Conservation (phyloP, 225 moss, liverwort and hornwort species). For the Asterella californica region DNA sequence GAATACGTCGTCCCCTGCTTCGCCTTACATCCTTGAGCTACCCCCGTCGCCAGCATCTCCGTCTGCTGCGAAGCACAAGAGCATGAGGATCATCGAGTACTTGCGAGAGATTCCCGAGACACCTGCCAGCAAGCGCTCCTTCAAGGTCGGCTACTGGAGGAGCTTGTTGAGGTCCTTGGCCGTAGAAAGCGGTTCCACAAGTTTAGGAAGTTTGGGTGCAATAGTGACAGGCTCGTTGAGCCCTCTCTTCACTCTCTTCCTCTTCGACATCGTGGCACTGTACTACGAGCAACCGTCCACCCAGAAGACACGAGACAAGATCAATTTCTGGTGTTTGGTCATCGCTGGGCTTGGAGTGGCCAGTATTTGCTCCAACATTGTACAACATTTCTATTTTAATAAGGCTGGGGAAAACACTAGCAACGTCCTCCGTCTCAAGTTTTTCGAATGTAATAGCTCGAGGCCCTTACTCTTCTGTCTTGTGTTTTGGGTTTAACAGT, state of each 20-base stretch:
- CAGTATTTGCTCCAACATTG: slow-evolving; percentile 28
- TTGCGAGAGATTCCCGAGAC: slow-evolving; percentile 16
- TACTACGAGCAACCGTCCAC: slow-evolving; percentile 20
- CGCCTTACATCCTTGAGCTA: slow-evolving; percentile 32
- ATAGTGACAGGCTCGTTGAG: slow-evolving; percentile 29
- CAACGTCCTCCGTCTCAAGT: slow-evolving; percentile 15
- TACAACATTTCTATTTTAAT: slow-evolving; percentile 33
- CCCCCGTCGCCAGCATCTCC: slow-evolving; percentile 37
- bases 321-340: slow-evolving; percentile 28
- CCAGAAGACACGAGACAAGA: slow-evolving; percentile 16
- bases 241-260: slow-evolving; percentile 26
- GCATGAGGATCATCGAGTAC: slow-evolving; percentile 25
- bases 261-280: slow-evolving; percentile 25
- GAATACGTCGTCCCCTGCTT: slow-evolving; percentile 23
- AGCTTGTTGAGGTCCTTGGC: slow-evolving; percentile 23
- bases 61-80: not conserved
- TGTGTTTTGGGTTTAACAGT: not conserved
- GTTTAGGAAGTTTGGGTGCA: slow-evolving; percentile 30
- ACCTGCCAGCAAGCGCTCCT: not conserved
- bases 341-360: slow-evolving; percentile 36
- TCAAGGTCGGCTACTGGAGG: slow-evolving; percentile 19
- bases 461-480: not conserved
- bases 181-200: slow-evolving; percentile 3
- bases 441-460: slow-evolving; percentile 22
- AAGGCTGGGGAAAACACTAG: slow-evolving; percentile 32